Base-by-base conservation (phyloP, 345 rosid species). In the Lepidium aucheri region DNA sequence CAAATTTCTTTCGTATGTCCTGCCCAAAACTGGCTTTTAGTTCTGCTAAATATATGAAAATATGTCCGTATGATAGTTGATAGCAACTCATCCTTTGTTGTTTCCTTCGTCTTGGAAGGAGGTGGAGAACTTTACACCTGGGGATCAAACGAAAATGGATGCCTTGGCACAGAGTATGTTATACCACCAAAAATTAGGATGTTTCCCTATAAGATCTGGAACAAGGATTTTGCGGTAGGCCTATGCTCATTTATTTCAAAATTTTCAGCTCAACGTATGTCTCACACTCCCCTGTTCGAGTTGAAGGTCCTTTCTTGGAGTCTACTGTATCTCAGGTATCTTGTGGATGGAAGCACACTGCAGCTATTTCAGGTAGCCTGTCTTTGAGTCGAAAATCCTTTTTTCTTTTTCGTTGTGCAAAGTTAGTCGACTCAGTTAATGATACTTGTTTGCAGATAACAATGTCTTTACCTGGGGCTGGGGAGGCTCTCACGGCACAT, bases 301-400 rank as follows among this genome's bases (percentile, higher is more conserved):
- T 90, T 59, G 67, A 85, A 74, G 96, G 87, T 53, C 96, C 90
- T 16, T 83, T 88, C 73, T 32, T 77, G 58, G 79, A 76, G 57
- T 84, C 90, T 67, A 55, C 86, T 5, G 88, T 84, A 64, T 58
- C 70, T 57, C 87, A 92, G 87, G 95, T 89, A 53, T 87, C 97
- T 53, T 93, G 98, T 79, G 98, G 98, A 38, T 92, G 97, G 98
- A 93, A 90, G 84, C 98, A 93, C 70, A 93, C 96, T 33, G 96
- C 97, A 43, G 97, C 91, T 24, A 85, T 93, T 66, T 85, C 98
- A 49, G 90, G 98, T 86, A 80, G 63, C 84, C 18, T 53, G 44
- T 67, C 16, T 49, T 30, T 20, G 12, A 3, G 53, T 63, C 30
- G 26, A 55, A 4, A 10, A 36, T 8, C 2, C 8, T 40, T 32